phyloP scores from a whole-genome alignment of 2,329 filamentous ascomycete genomes.

The Penicillium sp. region DNA sequence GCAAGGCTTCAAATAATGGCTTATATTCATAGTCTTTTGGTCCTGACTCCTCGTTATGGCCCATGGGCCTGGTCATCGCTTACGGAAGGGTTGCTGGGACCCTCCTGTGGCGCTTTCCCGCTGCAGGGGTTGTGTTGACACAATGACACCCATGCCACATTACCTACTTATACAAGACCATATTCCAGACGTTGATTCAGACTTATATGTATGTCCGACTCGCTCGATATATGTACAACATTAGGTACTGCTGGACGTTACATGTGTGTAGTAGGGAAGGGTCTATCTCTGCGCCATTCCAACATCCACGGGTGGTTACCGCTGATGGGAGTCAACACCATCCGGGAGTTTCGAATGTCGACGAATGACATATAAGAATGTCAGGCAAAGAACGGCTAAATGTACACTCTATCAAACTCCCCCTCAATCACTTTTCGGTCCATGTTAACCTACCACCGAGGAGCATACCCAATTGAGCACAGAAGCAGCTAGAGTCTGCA shows the following conservation, averaged over 20 bases:
- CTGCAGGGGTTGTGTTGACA: neutral
- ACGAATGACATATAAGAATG: no score
- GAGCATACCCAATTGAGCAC: slow-evolving; percentile 41
- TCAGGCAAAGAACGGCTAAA: neutral
- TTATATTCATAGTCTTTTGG: neutral
- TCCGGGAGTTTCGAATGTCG: no score
- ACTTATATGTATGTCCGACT: neutral
- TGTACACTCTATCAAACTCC: neutral
- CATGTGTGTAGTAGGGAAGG: no score
- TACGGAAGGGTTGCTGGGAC: neutral
- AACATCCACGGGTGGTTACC: no score
- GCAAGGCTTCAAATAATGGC: neutral
- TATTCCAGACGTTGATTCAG: neutral
- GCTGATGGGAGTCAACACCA: no score
- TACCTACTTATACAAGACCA: neutral
- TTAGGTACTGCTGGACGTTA: neutral
- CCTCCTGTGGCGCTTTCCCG: neutral
- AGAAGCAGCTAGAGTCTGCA: slow-evolving; percentile 49
- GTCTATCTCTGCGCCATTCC: no score
- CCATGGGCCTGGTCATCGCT: no score
- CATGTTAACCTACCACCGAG: slow-evolving; percentile 12
- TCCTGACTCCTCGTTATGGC: no score
- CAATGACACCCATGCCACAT: no score
- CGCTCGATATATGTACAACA: neutral
- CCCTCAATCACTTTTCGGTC: neutral